phyloP scores from a whole-genome alignment of 345 rosid species.

The Euphorbia tirucalli region DNA sequence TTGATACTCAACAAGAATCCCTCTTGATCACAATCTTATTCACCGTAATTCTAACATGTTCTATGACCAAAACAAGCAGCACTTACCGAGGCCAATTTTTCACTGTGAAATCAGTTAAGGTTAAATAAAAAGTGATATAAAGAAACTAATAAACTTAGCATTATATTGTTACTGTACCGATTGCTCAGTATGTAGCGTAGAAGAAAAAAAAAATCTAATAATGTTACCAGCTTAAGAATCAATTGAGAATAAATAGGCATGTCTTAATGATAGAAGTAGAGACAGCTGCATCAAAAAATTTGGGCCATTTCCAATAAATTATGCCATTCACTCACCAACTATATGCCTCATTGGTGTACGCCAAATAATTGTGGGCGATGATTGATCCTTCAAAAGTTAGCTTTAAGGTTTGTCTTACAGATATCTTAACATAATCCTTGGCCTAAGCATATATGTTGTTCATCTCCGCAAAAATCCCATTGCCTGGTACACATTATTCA shows the following conservation, averaged over 20 bases:
- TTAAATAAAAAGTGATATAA: background rate
- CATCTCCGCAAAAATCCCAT: conserved; percentile 69
- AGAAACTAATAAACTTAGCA: background rate
- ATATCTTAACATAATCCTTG: conserved; percentile 15
- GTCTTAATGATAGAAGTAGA: conserved; percentile 17
- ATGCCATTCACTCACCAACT: conserved; percentile 18
- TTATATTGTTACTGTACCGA: background rate
- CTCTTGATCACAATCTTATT: background rate
- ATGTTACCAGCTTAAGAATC: conserved; percentile 14
- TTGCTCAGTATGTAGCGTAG: background rate
- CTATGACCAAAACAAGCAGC: no score
- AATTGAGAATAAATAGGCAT: conserved; percentile 20
- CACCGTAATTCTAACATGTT: no score
- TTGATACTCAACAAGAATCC: background rate
- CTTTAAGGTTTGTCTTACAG: conserved; percentile 13
- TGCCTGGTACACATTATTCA: conserved; percentile 62
- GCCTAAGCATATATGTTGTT: conserved; percentile 17
- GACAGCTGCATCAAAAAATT: conserved; percentile 20
- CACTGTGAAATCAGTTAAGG: background rate
- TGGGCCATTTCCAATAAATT: conserved; percentile 16
- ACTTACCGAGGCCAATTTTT: background rate
- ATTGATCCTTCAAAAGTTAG: conserved; percentile 17
- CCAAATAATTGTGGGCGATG: conserved; percentile 28
- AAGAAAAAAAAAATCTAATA: background rate
- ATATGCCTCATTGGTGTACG: conserved; percentile 19